Base-by-base conservation (phyloP, 129 eudicot genomes). In the Erigeron canadensis region DNA sequence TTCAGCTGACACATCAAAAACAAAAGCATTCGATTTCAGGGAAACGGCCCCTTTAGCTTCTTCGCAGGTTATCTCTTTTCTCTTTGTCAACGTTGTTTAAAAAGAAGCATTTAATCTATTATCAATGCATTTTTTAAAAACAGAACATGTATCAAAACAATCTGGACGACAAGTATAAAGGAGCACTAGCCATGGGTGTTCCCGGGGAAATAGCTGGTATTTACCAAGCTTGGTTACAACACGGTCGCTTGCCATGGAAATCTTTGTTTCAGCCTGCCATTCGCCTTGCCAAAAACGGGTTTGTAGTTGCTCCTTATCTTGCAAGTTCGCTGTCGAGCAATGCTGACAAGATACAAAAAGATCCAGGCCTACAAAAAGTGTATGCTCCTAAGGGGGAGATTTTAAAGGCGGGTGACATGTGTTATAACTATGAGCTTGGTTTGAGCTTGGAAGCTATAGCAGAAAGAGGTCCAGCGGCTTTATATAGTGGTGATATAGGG, bases 161-260 rank as follows among this genome's bases (percentile, higher is more conserved):
- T 16, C 71, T 75, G 12, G 34, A 54, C 3, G 65, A 81, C 41
- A 94, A 94, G 74, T 83, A 63, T 22, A 1, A 15, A 0, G 96
- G 99, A 22, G 86, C 93, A 28, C 67, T 90, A 47, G 74, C 99
- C 0, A 78, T 84, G 76, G 99, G 97, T 1, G 91, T 94, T 12
- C 99, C 99, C 0, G 89, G 99, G 5, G 99, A 94, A 84, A 58
- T 90, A 38, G 97, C 97, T 0, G 99, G 96, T 47, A 94, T 94
- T n/a, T 73, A 83, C 58, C 71, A 73, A 75, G 97, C 97, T 10
- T 94, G 99, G 99, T 69, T 53, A 70, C 83, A 81, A 68, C 79
- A 84, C 55, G 99, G 99, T 10, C 85, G 90, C 46, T 65, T 88
- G 63, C 86, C 97, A 2, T 94, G 99, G 97, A 84, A 71, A 68